A percentile compares a stretch with the other conserved stretches of the same genome.
These are phyloP conservation scores for Rhizopogon roseolus DNA, from an alignment of 768 basidiomycete species.

Conservation along the genomic window DNA sequence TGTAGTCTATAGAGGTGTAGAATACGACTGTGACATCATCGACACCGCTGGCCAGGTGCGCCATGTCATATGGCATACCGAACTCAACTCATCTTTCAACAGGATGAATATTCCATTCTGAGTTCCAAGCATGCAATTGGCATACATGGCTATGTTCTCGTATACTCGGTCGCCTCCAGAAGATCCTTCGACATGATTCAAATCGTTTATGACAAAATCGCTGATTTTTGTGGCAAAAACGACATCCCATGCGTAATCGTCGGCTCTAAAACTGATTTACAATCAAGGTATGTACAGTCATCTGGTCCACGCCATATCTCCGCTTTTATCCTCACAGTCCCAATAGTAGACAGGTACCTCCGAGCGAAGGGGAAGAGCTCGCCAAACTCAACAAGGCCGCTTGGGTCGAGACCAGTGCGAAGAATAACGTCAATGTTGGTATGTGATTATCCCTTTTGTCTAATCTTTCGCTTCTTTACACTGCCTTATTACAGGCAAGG, in stretches of 20 bases:
- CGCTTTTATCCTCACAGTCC: slow-evolving; percentile 24
- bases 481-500: slow-evolving; percentile 48
- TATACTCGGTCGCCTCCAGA: slow-evolving; percentile 88
- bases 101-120: slow-evolving; percentile 96
- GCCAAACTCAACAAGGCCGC: slow-evolving; percentile 70
- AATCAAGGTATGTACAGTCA: slow-evolving; percentile 53
- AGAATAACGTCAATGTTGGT: slow-evolving; percentile 85
- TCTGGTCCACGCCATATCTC: slow-evolving; percentile 7
- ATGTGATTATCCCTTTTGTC: slow-evolving; percentile 31
- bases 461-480: slow-evolving; percentile 1
- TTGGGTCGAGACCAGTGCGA: slow-evolving; percentile 87
- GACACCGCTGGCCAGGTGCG: slow-evolving; percentile 95
- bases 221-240: slow-evolving; percentile 78
- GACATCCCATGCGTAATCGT: slow-evolving; percentile 93
- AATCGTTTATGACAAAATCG: slow-evolving; percentile 90
- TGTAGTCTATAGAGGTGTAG: slow-evolving; percentile 81
- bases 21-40: slow-evolving; percentile 96
- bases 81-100: slow-evolving; percentile 7
- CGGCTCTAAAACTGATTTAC: slow-evolving; percentile 86
- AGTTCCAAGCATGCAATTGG: slow-evolving; percentile 94
- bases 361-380: slow-evolving; percentile 69
- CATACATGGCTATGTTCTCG: slow-evolving; percentile 94
- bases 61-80: slow-evolving; percentile 2
- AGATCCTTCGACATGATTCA: slow-evolving; percentile 94
- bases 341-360: slow-evolving; percentile 64